phyloP scores from a whole-genome alignment of 2,329 filamentous ascomycete genomes.

The Curvularia hawaiiensis region DNA sequence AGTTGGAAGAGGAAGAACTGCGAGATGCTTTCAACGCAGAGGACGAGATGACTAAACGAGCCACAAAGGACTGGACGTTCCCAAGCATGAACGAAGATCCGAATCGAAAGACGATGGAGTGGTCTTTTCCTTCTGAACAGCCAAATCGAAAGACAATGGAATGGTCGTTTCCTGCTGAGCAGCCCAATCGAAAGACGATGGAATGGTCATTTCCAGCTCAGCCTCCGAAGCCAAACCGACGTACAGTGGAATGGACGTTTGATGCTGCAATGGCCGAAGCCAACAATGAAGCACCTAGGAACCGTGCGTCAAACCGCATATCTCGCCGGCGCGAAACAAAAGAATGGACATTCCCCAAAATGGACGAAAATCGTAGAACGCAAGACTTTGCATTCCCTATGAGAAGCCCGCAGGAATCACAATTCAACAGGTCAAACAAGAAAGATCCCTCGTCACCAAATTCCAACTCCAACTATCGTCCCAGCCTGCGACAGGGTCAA shows the following conservation, averaged over 20 bases:
- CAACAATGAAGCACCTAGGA: slow-evolving; percentile 39
- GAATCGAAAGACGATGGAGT: slow-evolving; percentile 58
- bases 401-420: slow-evolving; percentile 28
- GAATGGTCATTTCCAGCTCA: slow-evolving; percentile 58
- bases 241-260: slow-evolving; percentile 57
- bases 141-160: slow-evolving; percentile 51
- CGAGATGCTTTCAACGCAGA: slow-evolving; percentile 34
- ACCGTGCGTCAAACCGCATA: slow-evolving; percentile 36
- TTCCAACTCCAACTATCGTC: slow-evolving; percentile 24
- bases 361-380: slow-evolving; percentile 38
- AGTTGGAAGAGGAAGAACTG: slow-evolving; percentile 50
- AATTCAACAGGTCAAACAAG: slow-evolving; percentile 23
- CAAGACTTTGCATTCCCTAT: slow-evolving; percentile 43
- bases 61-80: slow-evolving; percentile 62
- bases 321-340: slow-evolving; percentile 42
- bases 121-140: slow-evolving; percentile 55
- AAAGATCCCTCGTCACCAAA: no score
- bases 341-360: slow-evolving; percentile 35
- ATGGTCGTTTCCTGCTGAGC: slow-evolving; percentile 52
- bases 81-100: slow-evolving; percentile 49
- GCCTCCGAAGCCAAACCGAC: slow-evolving; percentile 46
- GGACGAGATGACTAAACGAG: slow-evolving; percentile 42
- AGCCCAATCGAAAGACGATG: slow-evolving; percentile 51
- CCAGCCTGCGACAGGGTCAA: slow-evolving; percentile 48
- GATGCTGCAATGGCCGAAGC: slow-evolving; percentile 51